Evolutionary conservation across 2,329 filamentous ascomycete genomes (phyloP), one percentile per base, ranked within the genome.

Genomic region (Trichoderma aggressivum): DNA sequence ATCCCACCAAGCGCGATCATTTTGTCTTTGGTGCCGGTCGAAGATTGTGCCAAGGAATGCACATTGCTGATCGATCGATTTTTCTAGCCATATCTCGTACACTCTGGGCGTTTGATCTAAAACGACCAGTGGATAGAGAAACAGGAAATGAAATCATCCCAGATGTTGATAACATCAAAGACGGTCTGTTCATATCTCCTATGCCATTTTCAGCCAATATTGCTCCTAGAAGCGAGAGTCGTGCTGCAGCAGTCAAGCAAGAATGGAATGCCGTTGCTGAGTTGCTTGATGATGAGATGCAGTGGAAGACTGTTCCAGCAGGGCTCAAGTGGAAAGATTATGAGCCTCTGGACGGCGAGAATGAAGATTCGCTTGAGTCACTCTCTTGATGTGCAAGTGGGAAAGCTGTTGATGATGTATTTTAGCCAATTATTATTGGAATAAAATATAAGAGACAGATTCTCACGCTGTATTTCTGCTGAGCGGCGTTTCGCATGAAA

Each of bases 21-120:
- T 68, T 62, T n/a, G 56, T 69, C 16, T 81, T 79, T 32, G 79
- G 79, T 0, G 80, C 76, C 47, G 80, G 79, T 3, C 76, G 79
- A 0, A 74, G 79, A 10, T 73, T 78, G 16, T 81, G 79, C 58
- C 76, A 79, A 0, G 79, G 79, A 0, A 73, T 75, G 4, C 74
- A 75, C 26, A 73, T 81, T 5, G 77, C 77, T 0, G 73, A 76
- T 53, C 53, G 74, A 2, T 74, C 75, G 11, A 21, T 80, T 7
- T 81, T 75, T 70, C 64, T 81, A n/a, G 78, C 64, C 2, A 72
- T 80, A 16, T 83, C 79, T 0, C 84, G 83, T 53, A 77, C 80
- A 0, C 77, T 88, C 3, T 79, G 85, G 0, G 83, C 82, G 0
- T 87, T 87, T 68, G 76, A 80, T 10, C 78, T 86, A 6, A 70